Evolutionary conservation across 805 yeast species (phyloP).

Genomic region (Saturnispora besseyi): DNA sequence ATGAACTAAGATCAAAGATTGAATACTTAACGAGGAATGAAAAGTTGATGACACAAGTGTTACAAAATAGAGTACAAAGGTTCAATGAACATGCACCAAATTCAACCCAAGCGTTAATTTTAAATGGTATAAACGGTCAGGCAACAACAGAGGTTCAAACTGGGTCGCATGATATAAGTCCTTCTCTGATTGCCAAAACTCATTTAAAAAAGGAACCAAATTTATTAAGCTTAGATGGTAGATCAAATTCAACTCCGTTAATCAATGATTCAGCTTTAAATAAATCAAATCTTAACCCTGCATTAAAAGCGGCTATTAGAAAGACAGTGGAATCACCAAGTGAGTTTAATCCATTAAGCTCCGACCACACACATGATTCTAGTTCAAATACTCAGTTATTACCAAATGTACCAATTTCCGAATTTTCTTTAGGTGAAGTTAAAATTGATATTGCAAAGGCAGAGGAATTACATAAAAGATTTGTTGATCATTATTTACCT

Average conservation of each 20-base stretch:
- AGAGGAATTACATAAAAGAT: constrained; percentile 58
- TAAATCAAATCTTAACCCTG: constrained; percentile 34
- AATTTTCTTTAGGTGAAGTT: constrained; percentile 72
- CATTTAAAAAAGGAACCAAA: constrained; percentile 37
- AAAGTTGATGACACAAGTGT: constrained; percentile 54
- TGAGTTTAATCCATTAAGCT: constrained; percentile 13
- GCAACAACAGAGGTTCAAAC: neutral
- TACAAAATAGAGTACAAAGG: constrained; percentile 30
- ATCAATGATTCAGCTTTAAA: constrained; percentile 36
- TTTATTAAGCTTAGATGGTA: constrained; percentile 27
- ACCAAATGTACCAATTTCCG: constrained; percentile 35
- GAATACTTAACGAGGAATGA: constrained; percentile 60
- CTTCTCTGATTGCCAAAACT: constrained; percentile 31
- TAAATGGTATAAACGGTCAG: neutral
- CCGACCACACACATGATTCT: constrained; percentile 13
- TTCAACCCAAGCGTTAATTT: neutral
- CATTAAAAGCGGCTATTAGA: constrained; percentile 34
- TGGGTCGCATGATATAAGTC: neutral
- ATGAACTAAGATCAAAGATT: constrained; percentile 64
- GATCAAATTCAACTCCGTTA: constrained; percentile 25
- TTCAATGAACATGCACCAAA: constrained; percentile 2
- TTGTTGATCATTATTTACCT: constrained; percentile 60
- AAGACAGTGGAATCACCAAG: constrained; percentile 26
- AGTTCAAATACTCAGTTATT: constrained; percentile 9
- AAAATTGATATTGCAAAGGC: constrained; percentile 59